Evolutionary conservation across 768 basidiomycete genomes (phyloP).

Genomic region (Naganishia antarctica): DNA sequence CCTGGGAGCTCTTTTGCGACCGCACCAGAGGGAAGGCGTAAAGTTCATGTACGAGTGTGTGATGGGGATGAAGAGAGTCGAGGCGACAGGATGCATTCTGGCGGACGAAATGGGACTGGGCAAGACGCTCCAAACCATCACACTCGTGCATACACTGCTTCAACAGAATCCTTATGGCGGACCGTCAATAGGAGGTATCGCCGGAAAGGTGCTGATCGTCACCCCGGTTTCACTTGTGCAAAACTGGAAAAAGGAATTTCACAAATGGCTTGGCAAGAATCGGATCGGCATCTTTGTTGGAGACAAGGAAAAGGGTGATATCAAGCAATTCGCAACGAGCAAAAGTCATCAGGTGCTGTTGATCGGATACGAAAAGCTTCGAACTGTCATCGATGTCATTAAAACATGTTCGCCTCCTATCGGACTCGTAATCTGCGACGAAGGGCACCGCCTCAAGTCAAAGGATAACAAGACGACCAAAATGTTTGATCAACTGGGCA

Average conservation of each 20-base stretch:
- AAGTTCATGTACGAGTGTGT: slow-evolving; percentile 89
- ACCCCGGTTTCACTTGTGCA: slow-evolving; percentile 86
- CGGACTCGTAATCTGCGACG: slow-evolving; percentile 89
- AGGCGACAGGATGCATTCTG: slow-evolving; percentile 85
- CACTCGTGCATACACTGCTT: slow-evolving; percentile 86
- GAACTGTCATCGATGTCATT: slow-evolving; percentile 57
- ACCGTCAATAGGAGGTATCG: slow-evolving; percentile 36
- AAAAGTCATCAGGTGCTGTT: slow-evolving; percentile 65
- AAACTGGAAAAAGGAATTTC: slow-evolving; percentile 95
- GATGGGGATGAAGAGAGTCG: slow-evolving; percentile 86
- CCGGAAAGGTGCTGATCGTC: slow-evolving; percentile 82
- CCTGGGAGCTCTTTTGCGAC: slow-evolving; percentile 67
- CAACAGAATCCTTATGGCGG: slow-evolving; percentile 73
- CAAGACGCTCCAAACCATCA: slow-evolving; percentile 85
- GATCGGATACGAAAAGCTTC: slow-evolving; percentile 88
- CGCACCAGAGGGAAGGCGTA: slow-evolving; percentile 81
- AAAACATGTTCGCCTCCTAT: slow-evolving; percentile 64
- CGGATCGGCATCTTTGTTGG: slow-evolving; percentile 60
- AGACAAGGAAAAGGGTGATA: slow-evolving; percentile 57
- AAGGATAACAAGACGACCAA: slow-evolving; percentile 81
- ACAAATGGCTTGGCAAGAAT: slow-evolving; percentile 64
- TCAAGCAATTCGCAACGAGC: slow-evolving; percentile 60
- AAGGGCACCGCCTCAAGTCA: slow-evolving; percentile 93
- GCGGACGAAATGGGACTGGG: slow-evolving; percentile 98
- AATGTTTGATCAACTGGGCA: slow-evolving; percentile 74